phyloP scores from a whole-genome alignment of 371 early-diverging fungal genomes.

The Blyttiomyces sp. region DNA sequence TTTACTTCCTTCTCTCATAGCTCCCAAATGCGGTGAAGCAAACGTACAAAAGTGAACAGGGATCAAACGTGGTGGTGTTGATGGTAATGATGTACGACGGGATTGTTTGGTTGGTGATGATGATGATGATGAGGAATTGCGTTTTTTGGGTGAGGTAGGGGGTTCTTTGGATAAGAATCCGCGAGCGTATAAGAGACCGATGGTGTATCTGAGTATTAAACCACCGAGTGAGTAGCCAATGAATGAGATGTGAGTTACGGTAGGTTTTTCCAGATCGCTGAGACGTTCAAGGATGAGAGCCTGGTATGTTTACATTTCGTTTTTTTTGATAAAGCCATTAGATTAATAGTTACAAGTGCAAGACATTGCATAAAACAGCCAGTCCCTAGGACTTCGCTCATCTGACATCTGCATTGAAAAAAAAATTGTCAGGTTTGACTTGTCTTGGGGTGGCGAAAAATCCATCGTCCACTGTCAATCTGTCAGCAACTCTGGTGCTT shows the following conservation, averaged over 20 bases:
- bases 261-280: constrained; percentile 3
- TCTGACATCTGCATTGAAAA: too few relatives aligned
- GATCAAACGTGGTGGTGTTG: not conserved
- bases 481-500: too few relatives aligned
- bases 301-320: too few relatives aligned
- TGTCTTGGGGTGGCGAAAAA: too few relatives aligned
- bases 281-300: constrained; percentile 1
- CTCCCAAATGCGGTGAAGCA: constrained; percentile 80
- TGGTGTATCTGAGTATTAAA: constrained; percentile 66
- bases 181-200: constrained; percentile 60
- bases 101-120: not conserved
- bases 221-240: constrained; percentile 85
- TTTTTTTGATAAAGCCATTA: not conserved
- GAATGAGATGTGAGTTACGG: constrained; percentile 58
- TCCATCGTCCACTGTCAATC: too few relatives aligned
- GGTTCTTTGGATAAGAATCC: constrained; percentile 56
- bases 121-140: not conserved
- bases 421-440: too few relatives aligned
- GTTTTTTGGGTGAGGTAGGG: not conserved
- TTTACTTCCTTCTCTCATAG: constrained; percentile 3
- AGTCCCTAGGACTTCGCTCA: too few relatives aligned
- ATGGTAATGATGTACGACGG: not conserved
- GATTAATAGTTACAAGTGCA: not conserved
- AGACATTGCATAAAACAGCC: not conserved
- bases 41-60: constrained; percentile 59